Conservation (phyloP, 768 basidiomycete genomes). For the Filobasidium wieringae region DNA sequence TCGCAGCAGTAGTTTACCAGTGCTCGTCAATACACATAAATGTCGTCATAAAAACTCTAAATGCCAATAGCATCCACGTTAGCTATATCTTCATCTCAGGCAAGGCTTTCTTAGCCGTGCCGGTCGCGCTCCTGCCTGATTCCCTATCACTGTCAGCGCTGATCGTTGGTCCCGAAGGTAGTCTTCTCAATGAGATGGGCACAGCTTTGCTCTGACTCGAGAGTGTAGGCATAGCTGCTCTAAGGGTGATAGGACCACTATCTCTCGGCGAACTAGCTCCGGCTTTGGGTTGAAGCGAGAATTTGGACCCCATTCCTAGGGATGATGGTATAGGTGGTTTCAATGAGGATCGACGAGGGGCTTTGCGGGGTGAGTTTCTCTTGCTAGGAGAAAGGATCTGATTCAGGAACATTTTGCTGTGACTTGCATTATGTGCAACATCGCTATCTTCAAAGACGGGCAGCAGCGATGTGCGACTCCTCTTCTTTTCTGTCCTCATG, state of each 20-base stretch:
- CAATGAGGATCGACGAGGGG: neutral
- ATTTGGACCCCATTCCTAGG: neutral
- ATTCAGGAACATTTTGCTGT: neutral
- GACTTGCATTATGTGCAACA: neutral
- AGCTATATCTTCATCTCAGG: neutral
- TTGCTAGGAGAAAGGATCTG: neutral
- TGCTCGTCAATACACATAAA: too few species aligned
- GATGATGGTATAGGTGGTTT: neutral
- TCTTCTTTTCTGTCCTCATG: neutral
- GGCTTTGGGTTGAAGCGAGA: neutral
- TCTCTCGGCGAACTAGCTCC: neutral
- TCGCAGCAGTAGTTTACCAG: too few species aligned
- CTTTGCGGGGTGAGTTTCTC: constrained; percentile 1
- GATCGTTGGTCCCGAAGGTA: neutral
- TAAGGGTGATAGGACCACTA: neutral
- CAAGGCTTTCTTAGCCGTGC: neutral
- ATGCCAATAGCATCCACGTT: too few species aligned
- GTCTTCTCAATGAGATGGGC: neutral
- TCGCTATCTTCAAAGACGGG: neutral
- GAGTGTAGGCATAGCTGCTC: neutral
- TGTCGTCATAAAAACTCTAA: too few species aligned
- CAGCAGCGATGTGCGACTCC: neutral
- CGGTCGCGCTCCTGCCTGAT: neutral
- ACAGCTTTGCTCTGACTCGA: neutral
- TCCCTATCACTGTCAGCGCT: neutral